Percentiles rank a stretch among this genome's conserved stretches.
Conservation (phyloP, 1,139 yeast species). For the Blastobotrys petasosporus region DNA sequence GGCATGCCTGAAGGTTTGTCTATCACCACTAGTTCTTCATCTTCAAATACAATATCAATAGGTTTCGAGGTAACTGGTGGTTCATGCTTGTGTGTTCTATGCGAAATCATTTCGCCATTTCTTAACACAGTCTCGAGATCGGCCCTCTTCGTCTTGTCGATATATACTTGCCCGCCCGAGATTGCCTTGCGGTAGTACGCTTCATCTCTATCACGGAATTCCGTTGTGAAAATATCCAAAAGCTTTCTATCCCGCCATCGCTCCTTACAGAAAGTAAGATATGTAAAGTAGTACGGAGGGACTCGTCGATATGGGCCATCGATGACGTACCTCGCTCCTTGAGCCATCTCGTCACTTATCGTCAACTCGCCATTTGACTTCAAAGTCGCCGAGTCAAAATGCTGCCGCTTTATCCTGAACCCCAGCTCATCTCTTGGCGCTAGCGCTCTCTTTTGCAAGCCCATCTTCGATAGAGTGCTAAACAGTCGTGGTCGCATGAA, state of each 20-base stretch:
- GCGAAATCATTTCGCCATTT: slow-evolving; percentile 82
- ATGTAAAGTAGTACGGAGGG: slow-evolving; percentile 81
- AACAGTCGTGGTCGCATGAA: not conserved
- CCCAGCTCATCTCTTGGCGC: slow-evolving; percentile 24
- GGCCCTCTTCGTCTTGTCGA: slow-evolving; percentile 59
- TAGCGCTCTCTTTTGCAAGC: slow-evolving; percentile 1
- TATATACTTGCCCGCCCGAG: slow-evolving; percentile 61
- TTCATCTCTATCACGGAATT: slow-evolving; percentile 75
- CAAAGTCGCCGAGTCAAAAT: slow-evolving; percentile 19
- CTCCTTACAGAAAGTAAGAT: slow-evolving; percentile 81
- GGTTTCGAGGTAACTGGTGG: slow-evolving; percentile 76
- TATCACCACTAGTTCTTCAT: slow-evolving; percentile 73
- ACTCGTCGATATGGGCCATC: slow-evolving; percentile 54
- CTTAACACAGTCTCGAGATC: slow-evolving; percentile 57
- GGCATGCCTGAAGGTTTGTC: slow-evolving; percentile 96
- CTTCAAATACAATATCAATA: slow-evolving; percentile 69
- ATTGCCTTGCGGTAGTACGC: slow-evolving; percentile 63
- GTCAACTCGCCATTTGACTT: slow-evolving; percentile 17
- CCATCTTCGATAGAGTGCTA: not conserved
- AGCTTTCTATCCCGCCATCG: slow-evolving; percentile 85
- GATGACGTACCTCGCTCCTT: slow-evolving; percentile 36
- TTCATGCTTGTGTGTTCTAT: slow-evolving; percentile 82
- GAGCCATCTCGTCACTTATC: slow-evolving; percentile 33
- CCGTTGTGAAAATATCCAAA: slow-evolving; percentile 72
- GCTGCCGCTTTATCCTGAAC: slow-evolving; percentile 26